A percentile compares a stretch with the other conserved stretches of the same genome.
Conservation (phyloP, 164 flowering plant species). For the Chimonanthus salicifolius region DNA sequence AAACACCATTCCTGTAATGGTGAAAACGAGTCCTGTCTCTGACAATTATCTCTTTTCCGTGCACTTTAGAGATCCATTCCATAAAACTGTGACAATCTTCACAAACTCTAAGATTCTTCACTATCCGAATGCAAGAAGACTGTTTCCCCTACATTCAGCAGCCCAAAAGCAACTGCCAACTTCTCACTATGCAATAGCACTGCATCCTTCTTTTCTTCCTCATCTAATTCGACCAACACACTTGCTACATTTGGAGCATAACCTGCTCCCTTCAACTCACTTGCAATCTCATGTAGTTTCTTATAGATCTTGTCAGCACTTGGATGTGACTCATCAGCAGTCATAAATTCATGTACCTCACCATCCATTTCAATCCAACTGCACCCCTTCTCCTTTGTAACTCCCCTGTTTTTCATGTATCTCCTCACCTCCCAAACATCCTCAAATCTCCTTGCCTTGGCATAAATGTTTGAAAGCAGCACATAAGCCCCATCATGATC, state of each 20-base stretch:
- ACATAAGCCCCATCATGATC: conserved; percentile 78
- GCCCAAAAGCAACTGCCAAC: conserved; percentile 64
- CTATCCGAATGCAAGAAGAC: conserved; percentile 42
- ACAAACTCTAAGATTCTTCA: conserved; percentile 74
- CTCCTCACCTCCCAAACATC: conserved; percentile 51
- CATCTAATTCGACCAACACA: conserved; percentile 60
- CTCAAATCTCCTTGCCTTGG: conserved; percentile 52
- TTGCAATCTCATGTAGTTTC: conserved; percentile 46
- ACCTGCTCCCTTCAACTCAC: conserved; percentile 42
- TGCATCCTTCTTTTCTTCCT: conserved; percentile 59
- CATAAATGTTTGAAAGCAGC: conserved; percentile 66
- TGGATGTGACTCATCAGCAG: conserved; percentile 53
- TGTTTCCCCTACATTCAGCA: conserved; percentile 28
- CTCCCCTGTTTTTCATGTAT: conserved; percentile 50
- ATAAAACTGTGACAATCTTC: conserved; percentile 77
- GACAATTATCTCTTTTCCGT: conserved; percentile 45
- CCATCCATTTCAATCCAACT: conserved; percentile 60
- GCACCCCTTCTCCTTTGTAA: conserved; percentile 54
- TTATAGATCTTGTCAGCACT: conserved; percentile 43
- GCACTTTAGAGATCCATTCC: conserved; percentile 59
- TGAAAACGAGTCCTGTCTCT: conserved; percentile 81
- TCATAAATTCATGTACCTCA: conserved; percentile 50
- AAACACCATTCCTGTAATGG: conserved; percentile 60
- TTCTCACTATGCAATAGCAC: conserved; percentile 78
- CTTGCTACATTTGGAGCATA: conserved; percentile 43